Evolutionary conservation across 345 rosid genomes (phyloP).

Genomic region (Citrus glauca): DNA sequence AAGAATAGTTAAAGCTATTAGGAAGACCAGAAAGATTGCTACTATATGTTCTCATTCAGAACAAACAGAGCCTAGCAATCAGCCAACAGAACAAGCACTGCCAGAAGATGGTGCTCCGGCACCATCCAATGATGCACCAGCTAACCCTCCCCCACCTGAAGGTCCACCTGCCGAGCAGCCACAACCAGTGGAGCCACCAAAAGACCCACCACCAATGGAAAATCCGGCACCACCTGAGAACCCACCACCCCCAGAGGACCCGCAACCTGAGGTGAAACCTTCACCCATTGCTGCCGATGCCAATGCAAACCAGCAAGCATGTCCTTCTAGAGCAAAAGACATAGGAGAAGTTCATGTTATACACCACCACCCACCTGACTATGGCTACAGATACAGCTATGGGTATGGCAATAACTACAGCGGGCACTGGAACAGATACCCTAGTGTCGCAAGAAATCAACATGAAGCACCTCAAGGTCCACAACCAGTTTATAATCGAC

Average conservation of each 20-base stretch:
- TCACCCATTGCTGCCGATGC: constrained; percentile 24
- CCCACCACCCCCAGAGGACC: constrained; percentile 28
- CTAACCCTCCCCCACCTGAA: constrained; percentile 36
- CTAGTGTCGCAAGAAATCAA: constrained; percentile 19
- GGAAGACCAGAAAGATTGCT: constrained; percentile 60
- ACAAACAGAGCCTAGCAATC: constrained; percentile 32
- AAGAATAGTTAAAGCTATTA: constrained; percentile 55
- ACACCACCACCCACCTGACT: constrained; percentile 47
- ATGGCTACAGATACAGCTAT: constrained; percentile 33
- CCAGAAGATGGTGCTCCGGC: constrained; percentile 22
- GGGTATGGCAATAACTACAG: constrained; percentile 9
- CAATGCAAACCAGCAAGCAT: constrained; percentile 28
- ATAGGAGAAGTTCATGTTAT: constrained; percentile 46
- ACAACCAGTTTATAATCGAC: neutral
- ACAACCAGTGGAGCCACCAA: constrained; percentile 41
- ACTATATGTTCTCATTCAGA: constrained; percentile 50
- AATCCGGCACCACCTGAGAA: constrained; percentile 30
- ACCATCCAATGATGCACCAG: constrained; percentile 27
- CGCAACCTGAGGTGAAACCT: constrained; percentile 4
- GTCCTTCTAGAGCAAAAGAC: constrained; percentile 36
- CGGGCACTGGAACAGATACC: constrained; percentile 31
- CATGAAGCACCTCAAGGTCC: constrained; percentile 6
- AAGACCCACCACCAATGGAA: constrained; percentile 32
- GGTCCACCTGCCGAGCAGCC: constrained; percentile 36
- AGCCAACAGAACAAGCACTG: constrained; percentile 37